Evolutionary conservation across 768 basidiomycete species (phyloP).

Genomic region (Pleurotus ostreatus): DNA sequence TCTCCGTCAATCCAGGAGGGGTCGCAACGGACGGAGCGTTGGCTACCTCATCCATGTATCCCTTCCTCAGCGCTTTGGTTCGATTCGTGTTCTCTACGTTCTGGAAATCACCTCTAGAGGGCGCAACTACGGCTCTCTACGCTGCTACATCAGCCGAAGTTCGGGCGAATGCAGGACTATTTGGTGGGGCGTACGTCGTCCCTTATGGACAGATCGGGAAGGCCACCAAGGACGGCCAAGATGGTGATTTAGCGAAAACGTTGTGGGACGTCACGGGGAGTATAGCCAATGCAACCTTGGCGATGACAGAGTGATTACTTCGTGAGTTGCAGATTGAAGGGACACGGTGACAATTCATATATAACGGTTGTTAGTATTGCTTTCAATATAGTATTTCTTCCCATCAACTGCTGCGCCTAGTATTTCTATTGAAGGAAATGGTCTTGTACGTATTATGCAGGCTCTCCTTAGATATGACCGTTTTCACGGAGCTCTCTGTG

Average conservation of each 20-base stretch:
- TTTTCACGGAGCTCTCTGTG: too few relatives aligned
- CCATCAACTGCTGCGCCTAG: too few relatives aligned
- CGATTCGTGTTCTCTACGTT: background rate
- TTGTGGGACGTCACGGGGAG: slow-evolving; percentile 3
- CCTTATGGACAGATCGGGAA: background rate
- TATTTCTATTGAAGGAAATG: too few relatives aligned
- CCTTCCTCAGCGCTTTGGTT: background rate
- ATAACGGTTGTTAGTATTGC: too few relatives aligned
- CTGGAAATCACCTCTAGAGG: slow-evolving; percentile 2
- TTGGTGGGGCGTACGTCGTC: background rate
- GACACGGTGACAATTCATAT: too few relatives aligned
- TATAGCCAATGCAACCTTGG: background rate
- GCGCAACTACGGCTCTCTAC: background rate
- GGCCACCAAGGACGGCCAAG: background rate
- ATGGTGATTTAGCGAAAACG: background rate
- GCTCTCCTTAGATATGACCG: too few relatives aligned
- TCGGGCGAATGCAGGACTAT: background rate
- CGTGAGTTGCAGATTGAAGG: too few relatives aligned
- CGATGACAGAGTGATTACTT: background rate
- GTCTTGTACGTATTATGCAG: too few relatives aligned
- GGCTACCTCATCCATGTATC: background rate
- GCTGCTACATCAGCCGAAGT: slow-evolving; percentile 5
- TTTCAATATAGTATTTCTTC: too few relatives aligned
- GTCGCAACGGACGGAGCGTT: slow-evolving; percentile 1
- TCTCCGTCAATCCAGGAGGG: slow-evolving; percentile 3